phyloP scores from a whole-genome alignment of 2,329 filamentous ascomycete genomes.

The Aureobasidium lini region DNA sequence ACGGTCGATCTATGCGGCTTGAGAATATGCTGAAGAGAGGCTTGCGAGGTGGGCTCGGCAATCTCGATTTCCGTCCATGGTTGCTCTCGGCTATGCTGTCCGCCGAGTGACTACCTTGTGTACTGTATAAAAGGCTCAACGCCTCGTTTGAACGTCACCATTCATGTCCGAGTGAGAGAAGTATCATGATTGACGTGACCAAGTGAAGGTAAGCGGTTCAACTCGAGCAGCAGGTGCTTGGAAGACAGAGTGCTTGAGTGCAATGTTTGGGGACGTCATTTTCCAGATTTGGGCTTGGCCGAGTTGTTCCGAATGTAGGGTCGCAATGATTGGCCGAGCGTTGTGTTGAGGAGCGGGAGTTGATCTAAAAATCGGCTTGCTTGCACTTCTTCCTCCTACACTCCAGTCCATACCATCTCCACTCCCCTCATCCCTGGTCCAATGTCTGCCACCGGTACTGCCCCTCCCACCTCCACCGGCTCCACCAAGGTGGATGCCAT shows the following conservation, averaged over 20 bases:
- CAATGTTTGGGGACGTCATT: no score
- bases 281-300: background rate
- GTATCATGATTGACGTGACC: no score
- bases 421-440: slow-evolving; percentile 7
- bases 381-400: background rate
- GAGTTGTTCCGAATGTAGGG: background rate
- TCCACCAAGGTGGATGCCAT: slow-evolving; percentile 46
- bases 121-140: no score
- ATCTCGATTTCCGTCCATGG: background rate
- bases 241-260: no score
- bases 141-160: no score
- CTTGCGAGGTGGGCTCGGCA: background rate
- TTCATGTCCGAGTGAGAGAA: no score
- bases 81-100: background rate
- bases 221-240: no score
- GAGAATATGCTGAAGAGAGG: slow-evolving; percentile 50
- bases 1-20: slow-evolving; percentile 70
- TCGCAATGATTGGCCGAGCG: background rate
- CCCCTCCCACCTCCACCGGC: slow-evolving; percentile 42
- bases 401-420: slow-evolving; percentile 14
- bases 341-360: background rate
- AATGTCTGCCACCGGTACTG: slow-evolving; percentile 29
- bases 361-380: slow-evolving; percentile 4
- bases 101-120: no score
- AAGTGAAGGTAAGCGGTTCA: no score